Evolutionary conservation across 2,329 filamentous ascomycete species (phyloP), one percentile per base, ranked within the genome.

Genomic region (Diaporthe capsici): DNA sequence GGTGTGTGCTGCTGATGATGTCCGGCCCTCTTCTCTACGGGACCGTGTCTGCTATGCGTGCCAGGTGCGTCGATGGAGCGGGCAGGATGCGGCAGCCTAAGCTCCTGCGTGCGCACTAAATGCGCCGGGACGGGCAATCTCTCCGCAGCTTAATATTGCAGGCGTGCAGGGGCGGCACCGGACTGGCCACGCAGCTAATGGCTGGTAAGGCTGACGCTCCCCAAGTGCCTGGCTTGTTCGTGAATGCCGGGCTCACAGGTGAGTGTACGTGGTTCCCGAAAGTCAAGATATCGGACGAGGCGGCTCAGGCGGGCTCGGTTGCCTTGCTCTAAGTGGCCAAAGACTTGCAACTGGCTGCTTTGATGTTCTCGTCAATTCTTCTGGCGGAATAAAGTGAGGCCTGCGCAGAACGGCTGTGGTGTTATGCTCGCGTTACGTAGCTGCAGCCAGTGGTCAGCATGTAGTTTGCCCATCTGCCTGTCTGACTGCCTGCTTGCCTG

Each of bases 41-140:
- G 13, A 25, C 49, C 31, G 31, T 20, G 20, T 22, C 47, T 34
- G 47, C 28, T 17, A 15, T 34, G 28, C 22, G 57, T 39, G 37
- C 58, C 37, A 61, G 25, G 28, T 13, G 17, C 12, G 49, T 70
- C 47, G 22, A 39, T 39, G 65, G 47, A 53, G 65, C 28, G 47
- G 20, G 44, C 63, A 68, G 47, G 47, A 70, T 53, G 47, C 65
- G n/a, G 63, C 63, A 70, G 65, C 65, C 65, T 70, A 49, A 17
- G 61, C 49, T 70, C 34, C 47, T 55, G 65, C 31, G 47, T 22
- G 65, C 65, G 28, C 55, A 73, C 57, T 55, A 22, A 31, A 15
- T 65, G 58, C 58, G 47, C 70, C 70, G 70, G 71, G 44, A 47
- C 71, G 58, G 71, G 71, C 71, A 65, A 55, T 37, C 71, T 65